phyloP scores from a whole-genome alignment of 2,329 filamentous ascomycete species.

The Fusarium nodosum region DNA sequence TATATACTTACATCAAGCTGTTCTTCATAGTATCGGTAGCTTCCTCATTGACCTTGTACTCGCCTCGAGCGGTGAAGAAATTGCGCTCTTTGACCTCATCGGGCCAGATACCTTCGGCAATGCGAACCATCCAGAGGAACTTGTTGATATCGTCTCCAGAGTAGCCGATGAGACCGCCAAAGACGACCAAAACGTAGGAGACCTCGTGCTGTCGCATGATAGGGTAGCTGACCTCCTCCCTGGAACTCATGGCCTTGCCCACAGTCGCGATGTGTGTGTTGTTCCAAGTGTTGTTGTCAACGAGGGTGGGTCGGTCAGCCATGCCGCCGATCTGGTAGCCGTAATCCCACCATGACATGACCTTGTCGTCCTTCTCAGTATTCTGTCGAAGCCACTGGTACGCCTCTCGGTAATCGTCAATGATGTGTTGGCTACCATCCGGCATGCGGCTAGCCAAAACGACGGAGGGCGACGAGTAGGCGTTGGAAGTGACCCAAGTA shows the following conservation, averaged over 20 bases:
- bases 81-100: slow-evolving; percentile 97
- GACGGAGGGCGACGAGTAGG: slow-evolving; percentile 97
- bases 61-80: slow-evolving; percentile 93
- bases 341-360: slow-evolving; percentile 99
- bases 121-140: slow-evolving; percentile 99
- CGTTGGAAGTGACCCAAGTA: slow-evolving; percentile 99
- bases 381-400: slow-evolving; percentile 99
- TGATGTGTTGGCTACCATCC: slow-evolving; percentile 97
- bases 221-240: slow-evolving; percentile 97
- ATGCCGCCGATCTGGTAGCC: slow-evolving; percentile 99
- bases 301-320: slow-evolving; percentile 95
- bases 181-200: slow-evolving; percentile 98
- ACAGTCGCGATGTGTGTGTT: slow-evolving; percentile 99
- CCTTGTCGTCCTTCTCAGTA: slow-evolving; percentile 92
- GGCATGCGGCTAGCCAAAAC: slow-evolving; percentile 92
- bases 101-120: slow-evolving; percentile 99
- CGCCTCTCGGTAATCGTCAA: slow-evolving; percentile 98
- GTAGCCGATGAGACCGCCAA: slow-evolving; percentile 95
- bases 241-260: slow-evolving; percentile 97
- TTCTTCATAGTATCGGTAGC: slow-evolving; percentile 98
- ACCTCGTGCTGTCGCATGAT: slow-evolving; percentile 99
- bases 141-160: slow-evolving; percentile 99
- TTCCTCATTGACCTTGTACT: slow-evolving; percentile 93
- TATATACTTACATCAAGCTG: slow-evolving; percentile 89
- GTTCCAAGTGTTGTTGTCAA: slow-evolving; percentile 99